A percentile compares a stretch with the other conserved stretches of the same genome.
Conservation (phyloP, 75 land plant genomes). For the Pinus albicaulis region DNA sequence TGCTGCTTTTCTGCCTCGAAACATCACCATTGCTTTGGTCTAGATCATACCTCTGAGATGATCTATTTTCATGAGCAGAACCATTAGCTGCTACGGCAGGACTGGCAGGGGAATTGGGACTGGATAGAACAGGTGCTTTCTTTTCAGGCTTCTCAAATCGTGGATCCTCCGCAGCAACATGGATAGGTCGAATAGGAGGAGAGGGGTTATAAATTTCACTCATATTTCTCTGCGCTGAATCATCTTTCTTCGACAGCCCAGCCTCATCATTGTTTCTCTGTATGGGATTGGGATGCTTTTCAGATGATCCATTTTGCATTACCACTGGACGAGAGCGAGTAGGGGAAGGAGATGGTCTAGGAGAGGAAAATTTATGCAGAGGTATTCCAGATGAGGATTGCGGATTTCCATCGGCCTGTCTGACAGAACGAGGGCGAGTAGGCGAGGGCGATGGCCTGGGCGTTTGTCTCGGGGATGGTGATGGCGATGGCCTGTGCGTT, state of each 20-base stretch:
- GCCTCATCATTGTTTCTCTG: neutral
- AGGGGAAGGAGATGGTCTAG: constrained; percentile 3
- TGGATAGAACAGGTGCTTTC: too few relatives aligned
- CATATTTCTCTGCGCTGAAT: neutral
- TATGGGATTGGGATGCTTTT: neutral
- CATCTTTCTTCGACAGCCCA: neutral
- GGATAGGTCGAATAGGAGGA: neutral
- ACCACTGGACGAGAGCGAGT: neutral
- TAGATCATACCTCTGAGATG: neutral
- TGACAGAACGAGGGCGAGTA: constrained; percentile 3
- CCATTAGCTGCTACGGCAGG: too few relatives aligned
- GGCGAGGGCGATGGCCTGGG: constrained; percentile 23
- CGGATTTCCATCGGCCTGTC: neutral
- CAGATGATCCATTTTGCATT: neutral
- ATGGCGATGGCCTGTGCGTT: constrained; percentile 10
- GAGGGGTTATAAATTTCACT: neutral
- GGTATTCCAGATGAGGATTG: neutral
- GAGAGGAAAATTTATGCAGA: neutral
- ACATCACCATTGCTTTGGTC: neutral
- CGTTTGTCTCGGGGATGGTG: constrained; percentile 10
- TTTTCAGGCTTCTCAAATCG: too few relatives aligned
- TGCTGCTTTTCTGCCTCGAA: neutral
- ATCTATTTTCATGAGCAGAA: neutral
- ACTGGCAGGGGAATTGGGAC: too few relatives aligned
- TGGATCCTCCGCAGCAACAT: neutral